Base-by-base conservation (phyloP, 805 yeast genomes). In the Teunomyces barrocoloradensis region DNA sequence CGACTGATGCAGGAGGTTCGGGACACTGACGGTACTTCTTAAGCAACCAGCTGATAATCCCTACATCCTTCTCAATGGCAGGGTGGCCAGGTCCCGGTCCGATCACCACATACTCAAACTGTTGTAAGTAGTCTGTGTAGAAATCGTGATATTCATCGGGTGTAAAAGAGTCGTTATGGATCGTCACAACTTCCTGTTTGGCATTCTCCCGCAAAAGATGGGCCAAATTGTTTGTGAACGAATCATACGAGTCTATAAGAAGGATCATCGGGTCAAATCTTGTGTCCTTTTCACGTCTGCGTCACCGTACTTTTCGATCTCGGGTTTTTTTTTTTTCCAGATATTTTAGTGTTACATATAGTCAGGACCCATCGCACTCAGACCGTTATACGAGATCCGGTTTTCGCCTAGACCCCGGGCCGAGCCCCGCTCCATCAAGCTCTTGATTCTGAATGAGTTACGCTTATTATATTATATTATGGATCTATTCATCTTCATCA, bases 41-140 rank as follows among this genome's bases (percentile, higher is more conserved):
- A 21, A 52, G 66, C 48, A 77, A 79, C 85, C 53, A 91, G 49
- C 82, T 79, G 12, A 91, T 80, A 9, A 89, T 75, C 0, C 96
- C 97, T 25, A 85, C 80, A 57, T 91, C 97, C 1, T 60, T 54
- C 32, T 3, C 76, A 58, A 55, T 71, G 1, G 68, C 64, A 0
- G 99, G 99, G 55, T 87, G 81, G 0, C 99, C 99, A 0, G 99
- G 99, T 0, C 99, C 99, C 0, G 99, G 99, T 0, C 99, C 99
- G 6, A 94, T 75, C 0, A 94, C 81, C 2, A 94, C 73, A 29
- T 89, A 89, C 48, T 87, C 89, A 54, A 89, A 82, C 6, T 70
- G 59, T 0, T 74, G 70, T 15, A 88, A 59, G 48, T 77, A 73
- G 1, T 57, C 49, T 5, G 56, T 54, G 42, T 86, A 69, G 28